Conservation (phyloP, 495 filamentous ascomycete species). For the Achaetomiella virescens region DNA sequence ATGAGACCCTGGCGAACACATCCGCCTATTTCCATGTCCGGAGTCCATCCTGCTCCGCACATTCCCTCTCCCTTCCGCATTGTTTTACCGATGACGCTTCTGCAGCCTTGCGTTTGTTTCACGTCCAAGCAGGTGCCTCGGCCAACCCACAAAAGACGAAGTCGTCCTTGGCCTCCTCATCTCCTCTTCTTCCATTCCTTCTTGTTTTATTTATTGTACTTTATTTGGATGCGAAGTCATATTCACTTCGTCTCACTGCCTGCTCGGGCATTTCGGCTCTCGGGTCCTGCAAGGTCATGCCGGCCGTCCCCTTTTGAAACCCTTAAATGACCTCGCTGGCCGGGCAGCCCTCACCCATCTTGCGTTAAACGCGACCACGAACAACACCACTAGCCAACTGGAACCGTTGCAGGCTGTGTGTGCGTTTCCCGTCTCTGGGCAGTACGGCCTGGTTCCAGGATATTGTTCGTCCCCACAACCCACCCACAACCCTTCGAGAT, state of each 20-base stretch:
- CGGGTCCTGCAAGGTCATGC: slow-evolving; percentile 15
- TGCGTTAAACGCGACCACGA: slow-evolving; percentile 4
- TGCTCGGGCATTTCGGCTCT: background rate
- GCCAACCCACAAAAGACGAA: background rate
- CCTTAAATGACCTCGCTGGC: background rate
- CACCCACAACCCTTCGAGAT: background rate
- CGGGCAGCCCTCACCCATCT: background rate
- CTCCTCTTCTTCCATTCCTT: background rate
- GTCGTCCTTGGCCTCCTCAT: background rate
- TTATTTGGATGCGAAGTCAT: background rate
- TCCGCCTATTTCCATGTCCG: background rate
- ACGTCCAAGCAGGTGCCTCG: background rate
- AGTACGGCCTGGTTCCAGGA: slow-evolving; percentile 53
- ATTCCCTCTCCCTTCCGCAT: background rate
- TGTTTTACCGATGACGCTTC: background rate
- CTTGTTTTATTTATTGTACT: background rate
- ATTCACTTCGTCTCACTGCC: background rate
- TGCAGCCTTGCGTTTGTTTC: background rate
- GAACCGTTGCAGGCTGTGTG: slow-evolving; percentile 47
- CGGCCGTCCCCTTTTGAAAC: background rate
- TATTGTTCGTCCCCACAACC: slow-evolving; percentile 39
- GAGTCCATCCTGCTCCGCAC: background rate
- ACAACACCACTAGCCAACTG: slow-evolving; percentile 20
- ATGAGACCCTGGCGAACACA: too few relatives aligned
- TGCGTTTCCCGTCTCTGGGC: slow-evolving; percentile 55